Evolutionary conservation across 306 rosid species (phyloP).

Genomic region (Prunus dulcis): DNA sequence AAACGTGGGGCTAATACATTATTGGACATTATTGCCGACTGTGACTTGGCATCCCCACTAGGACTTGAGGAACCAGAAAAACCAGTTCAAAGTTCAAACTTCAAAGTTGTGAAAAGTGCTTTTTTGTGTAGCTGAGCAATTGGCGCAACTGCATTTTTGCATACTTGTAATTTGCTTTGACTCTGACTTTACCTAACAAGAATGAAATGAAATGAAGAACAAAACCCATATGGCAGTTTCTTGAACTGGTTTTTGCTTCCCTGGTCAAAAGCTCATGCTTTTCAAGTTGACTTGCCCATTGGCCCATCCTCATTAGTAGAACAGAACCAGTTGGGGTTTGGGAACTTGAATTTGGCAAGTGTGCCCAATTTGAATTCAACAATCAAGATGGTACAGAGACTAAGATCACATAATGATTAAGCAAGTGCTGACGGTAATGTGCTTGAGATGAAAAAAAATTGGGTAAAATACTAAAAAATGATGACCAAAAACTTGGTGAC

Average conservation of each 20-base stretch:
- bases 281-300: neutral
- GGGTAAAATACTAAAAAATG: neutral
- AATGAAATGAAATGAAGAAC: neutral
- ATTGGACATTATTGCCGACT: neutral
- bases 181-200: slow-evolving; percentile 1
- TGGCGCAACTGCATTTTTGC: neutral
- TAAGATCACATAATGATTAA: neutral
- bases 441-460: neutral
- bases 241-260: neutral
- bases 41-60: neutral
- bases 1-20: neutral
- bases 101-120: neutral
- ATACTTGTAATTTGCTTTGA: neutral
- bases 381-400: neutral
- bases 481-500: neutral
- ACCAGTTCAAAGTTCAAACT: neutral
- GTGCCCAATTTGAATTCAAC: neutral
- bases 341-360: neutral
- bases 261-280: slow-evolving; percentile 4
- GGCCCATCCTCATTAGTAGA: slow-evolving; percentile 1
- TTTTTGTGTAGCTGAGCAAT: neutral
- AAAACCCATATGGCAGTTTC: neutral
- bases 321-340: neutral
- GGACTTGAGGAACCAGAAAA: neutral
- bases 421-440: slow-evolving; percentile 1